Evolutionary conservation across 345 rosid genomes (phyloP).

Genomic region (Mangifera indica): DNA sequence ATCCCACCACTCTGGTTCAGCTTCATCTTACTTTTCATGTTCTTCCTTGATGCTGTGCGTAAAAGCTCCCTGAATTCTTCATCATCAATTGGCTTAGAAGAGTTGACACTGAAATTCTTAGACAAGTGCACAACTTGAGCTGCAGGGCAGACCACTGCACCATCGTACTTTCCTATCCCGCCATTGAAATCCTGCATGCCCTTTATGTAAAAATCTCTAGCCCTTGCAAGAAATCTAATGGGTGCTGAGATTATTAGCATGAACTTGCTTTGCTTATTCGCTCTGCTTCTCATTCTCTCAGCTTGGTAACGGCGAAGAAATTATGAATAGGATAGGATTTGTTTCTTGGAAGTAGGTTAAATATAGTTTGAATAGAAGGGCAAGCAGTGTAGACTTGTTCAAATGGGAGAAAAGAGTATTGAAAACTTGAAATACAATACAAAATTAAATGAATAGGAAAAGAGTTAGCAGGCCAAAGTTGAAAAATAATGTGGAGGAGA

Average conservation of each 20-base stretch:
- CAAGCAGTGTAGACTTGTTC: conserved; percentile 10
- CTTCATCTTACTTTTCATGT: background rate
- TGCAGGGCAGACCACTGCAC: conserved; percentile 14
- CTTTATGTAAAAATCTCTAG: conserved; percentile 34
- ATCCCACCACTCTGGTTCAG: background rate
- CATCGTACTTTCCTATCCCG: conserved; percentile 11
- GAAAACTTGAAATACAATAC: background rate
- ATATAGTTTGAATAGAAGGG: background rate
- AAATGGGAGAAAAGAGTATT: background rate
- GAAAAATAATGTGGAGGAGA: background rate
- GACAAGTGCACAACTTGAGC: conserved; percentile 21
- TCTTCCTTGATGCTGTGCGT: conserved; percentile 18
- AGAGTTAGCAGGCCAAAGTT: background rate
- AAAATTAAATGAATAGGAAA: background rate
- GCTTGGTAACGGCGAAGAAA: background rate
- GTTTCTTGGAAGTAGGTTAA: conserved; percentile 22
- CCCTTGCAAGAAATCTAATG: conserved; percentile 34
- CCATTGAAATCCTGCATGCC: conserved; percentile 31
- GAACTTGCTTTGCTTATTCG: conserved; percentile 26
- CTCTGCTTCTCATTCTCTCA: conserved; percentile 20
- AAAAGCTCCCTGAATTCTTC: conserved; percentile 27
- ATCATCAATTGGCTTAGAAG: conserved; percentile 8
- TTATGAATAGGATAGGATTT: background rate
- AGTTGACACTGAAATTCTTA: conserved; percentile 32
- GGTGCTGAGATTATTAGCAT: conserved; percentile 22